These are phyloP conservation scores for Penicillium subrubescens DNA, from an alignment of 495 filamentous ascomycete genomes.

Conservation along the genomic window DNA sequence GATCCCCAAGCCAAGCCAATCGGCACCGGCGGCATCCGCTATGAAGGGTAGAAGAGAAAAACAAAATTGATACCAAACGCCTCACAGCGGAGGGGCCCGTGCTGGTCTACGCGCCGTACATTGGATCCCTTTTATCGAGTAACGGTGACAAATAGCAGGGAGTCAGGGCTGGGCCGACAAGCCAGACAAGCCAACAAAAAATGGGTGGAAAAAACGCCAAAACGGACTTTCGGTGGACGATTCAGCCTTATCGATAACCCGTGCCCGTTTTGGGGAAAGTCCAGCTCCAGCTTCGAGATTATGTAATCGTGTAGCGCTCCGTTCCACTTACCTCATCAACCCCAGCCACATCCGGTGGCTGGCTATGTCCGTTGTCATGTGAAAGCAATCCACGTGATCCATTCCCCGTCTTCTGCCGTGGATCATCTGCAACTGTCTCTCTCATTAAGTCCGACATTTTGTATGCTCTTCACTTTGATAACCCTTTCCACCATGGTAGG, in stretches of 20 bases:
- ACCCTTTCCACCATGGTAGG: conserved; percentile 27
- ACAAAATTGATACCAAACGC: conserved; percentile 18
- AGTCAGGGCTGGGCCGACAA: conserved; percentile 1
- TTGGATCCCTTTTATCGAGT: conserved; percentile 29
- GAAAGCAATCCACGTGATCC: conserved; percentile 29
- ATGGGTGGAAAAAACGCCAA: conserved; percentile 8
- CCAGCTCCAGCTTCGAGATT: conserved; percentile 18
- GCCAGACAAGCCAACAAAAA: background rate
- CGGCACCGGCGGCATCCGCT: conserved; percentile 17
- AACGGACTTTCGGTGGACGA: conserved; percentile 29
- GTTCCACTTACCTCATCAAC: background rate
- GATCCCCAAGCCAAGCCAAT: conserved; percentile 6
- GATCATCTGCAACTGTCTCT: conserved; percentile 14
- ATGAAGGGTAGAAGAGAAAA: conserved; percentile 15
- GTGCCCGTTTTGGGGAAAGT: background rate
- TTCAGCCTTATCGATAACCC: conserved; percentile 29
- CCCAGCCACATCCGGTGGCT: conserved; percentile 22
- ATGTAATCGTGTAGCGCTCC: conserved; percentile 7
- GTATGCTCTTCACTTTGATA: conserved; percentile 11
- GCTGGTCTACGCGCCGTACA: conserved; percentile 31
- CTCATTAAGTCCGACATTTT: conserved; percentile 1
- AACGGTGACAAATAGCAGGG: conserved; percentile 32
- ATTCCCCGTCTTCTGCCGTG: conserved; percentile 19
- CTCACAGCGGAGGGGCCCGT: conserved; percentile 20
- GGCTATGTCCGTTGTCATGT: conserved; percentile 30